Evolutionary conservation across 1,139 yeast genomes (phyloP).

Genomic region (Pneumocystis jirovecii): DNA sequence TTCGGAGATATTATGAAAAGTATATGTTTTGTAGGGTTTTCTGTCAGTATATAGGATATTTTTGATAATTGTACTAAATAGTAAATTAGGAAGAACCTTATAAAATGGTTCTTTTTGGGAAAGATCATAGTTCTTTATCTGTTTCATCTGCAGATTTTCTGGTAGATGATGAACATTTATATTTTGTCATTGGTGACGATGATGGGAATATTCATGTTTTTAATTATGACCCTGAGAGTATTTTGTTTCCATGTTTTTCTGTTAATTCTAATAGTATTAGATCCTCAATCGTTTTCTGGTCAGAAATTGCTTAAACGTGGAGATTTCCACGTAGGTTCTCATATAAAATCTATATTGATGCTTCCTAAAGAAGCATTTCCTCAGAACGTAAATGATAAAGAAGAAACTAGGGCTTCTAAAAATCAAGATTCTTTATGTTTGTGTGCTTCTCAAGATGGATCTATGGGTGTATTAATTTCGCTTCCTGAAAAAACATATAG

Average conservation of each 20-base stretch:
- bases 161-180: constrained; percentile 53
- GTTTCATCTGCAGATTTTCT: constrained; percentile 55
- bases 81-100: constrained; percentile 53
- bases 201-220: constrained; percentile 56
- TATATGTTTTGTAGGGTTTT: constrained; percentile 74
- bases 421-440: constrained; percentile 25
- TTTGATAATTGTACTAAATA: neutral
- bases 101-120: constrained; percentile 64
- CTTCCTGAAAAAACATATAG: constrained; percentile 61
- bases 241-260: neutral
- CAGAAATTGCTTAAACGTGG: constrained; percentile 56
- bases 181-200: constrained; percentile 54
- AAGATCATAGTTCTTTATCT: constrained; percentile 50
- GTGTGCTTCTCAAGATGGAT: constrained; percentile 69
- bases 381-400: constrained; percentile 6
- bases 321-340: constrained; percentile 53
- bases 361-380: constrained; percentile 29
- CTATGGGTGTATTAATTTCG: constrained; percentile 61
- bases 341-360: constrained; percentile 43
- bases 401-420: constrained; percentile 1
- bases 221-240: constrained; percentile 70
- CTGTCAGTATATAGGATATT: constrained; percentile 19
- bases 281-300: constrained; percentile 68
- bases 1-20: constrained; percentile 75
- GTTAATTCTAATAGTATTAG: constrained; percentile 22